Evolutionary conservation across 441 rosid genomes (phyloP), one percentile per base, ranked within the genome.

Genomic region (Jatropha podagrica): DNA sequence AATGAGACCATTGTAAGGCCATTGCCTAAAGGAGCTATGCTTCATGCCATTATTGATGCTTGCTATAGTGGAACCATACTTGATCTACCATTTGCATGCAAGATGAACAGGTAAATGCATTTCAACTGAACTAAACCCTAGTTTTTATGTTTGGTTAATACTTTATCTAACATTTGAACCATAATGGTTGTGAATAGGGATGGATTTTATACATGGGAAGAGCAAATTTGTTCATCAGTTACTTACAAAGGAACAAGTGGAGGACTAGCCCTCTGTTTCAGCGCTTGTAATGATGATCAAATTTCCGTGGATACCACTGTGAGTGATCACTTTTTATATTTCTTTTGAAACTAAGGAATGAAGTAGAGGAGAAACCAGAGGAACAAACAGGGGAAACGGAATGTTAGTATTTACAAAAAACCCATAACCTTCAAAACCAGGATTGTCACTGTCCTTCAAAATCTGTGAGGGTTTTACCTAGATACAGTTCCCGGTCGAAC

Each of bases 1-100:
- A 92, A 92, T 44, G 75, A 64, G 15, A 87, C 82, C 51, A 86
- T 94, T 26, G 93, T 94, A 5, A 87, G 90, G 84, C 97, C 95
- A 1, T 84, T 93, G 27, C 90, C 89, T 38, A 77, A 64, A 54
- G 94, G 91, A 20, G 94, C 80, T 73, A 86, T 75, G 70, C 95
- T 94, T 70, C 96, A 90, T n/a, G 92, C 95, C 49, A 76, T 92
- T 48, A 68, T 94, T 11, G 98, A 94, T 76, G 79, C 96, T n/a
- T 91, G 98, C 81, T 75, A 87, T 74, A 92, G 97, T 46, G 93
- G 92, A 59, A 91, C 98, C 56, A 79, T 89, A 11, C 91, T 94
- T 65, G 92, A 94, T 77, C 86, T 92, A 20, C 89, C 90, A 48
- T 88, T 81, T 77, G 62, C 86, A 32, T 91, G 97, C 85, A 85